Evolutionary conservation across 108 stramenopile species (phyloP), one percentile per base, ranked within the genome.

Genomic region (Nitzschia palea): DNA sequence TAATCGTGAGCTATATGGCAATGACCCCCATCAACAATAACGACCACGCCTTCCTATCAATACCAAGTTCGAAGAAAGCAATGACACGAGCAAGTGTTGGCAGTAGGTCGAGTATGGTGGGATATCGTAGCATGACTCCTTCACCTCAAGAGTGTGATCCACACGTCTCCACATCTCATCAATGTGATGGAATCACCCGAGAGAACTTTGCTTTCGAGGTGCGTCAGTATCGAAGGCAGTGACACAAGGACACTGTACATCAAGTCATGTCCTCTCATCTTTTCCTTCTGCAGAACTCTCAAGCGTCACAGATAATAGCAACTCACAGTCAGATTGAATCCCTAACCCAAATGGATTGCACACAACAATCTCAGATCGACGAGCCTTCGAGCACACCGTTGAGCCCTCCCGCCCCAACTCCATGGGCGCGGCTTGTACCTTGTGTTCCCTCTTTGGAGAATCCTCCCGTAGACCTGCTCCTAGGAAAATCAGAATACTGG

Each of bases 371-470:
- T 5, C 71, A 64, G 44, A 23, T 64, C 23, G 59, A 52, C 5
- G 54, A 33, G 35, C 55, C 44, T 14, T 59, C 67, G 4, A 44
- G 32, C 12, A 40, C 40, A 0, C 77, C 80, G 2, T 69, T 86
- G 17, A 76, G 81, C 75, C 88, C 82, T 14, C 71, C 68, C 0
- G 58, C 61, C 31, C 72, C 68, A 12, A 28, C 83, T 44, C 86
- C 88, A 0, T 89, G 80, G 83, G 88, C 77, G 26, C 72, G 88
- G 4, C 73, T 89, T 4, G 80, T 89, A 42, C 82, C 84, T 5
- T 71, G 60, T 44, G 25, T 53, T 59, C 51, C 52, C 28, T 57
- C 44, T 4, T 18, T 32, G 9, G 45, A 35, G 15, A 47, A 66
- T 34, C 27, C 44, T 14, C 65, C 54, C 29, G 56, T 61, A 26